Conservation (phyloP, 495 filamentous ascomycete species). For the Trichoderma orchidacearum region DNA sequence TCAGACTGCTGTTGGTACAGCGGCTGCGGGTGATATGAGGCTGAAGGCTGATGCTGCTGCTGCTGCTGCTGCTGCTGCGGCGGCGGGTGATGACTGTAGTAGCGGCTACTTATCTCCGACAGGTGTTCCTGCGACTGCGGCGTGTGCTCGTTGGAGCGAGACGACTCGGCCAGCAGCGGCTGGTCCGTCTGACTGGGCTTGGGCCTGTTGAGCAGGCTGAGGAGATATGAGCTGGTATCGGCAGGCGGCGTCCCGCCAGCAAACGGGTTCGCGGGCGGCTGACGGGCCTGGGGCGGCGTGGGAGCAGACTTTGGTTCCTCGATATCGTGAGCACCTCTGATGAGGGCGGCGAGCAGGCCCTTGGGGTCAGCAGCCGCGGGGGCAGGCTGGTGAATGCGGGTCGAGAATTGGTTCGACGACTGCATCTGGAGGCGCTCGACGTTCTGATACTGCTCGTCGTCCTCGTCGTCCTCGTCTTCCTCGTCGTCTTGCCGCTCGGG, state of each 20-base stretch:
- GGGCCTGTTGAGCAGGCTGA: constrained; percentile 37
- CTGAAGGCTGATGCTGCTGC: neutral
- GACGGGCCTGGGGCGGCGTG: constrained; percentile 3
- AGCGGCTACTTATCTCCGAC: neutral
- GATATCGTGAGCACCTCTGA: constrained; percentile 22
- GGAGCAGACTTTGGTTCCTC: constrained; percentile 1
- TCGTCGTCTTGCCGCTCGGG: neutral
- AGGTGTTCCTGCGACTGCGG: neutral
- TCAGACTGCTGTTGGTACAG: neutral
- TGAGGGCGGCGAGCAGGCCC: constrained; percentile 38
- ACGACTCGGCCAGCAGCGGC: constrained; percentile 20
- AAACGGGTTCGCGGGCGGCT: neutral
- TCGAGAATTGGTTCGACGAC: constrained; percentile 4
- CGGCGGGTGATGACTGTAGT: neutral
- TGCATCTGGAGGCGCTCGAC: neutral
- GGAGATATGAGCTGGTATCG: constrained; percentile 37
- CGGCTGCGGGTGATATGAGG: neutral
- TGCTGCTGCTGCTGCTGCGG: neutral
- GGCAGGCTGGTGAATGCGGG: constrained; percentile 32
- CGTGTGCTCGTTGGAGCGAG: neutral
- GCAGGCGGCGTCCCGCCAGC: constrained; percentile 19
- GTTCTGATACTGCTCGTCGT: neutral
- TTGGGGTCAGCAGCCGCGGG: constrained; percentile 30
- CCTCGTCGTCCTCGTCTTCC: neutral
- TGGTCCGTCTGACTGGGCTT: constrained; percentile 37